Evolutionary conservation across 495 filamentous ascomycete genomes (phyloP).

Genomic region (Clavariopsis aquatica): DNA sequence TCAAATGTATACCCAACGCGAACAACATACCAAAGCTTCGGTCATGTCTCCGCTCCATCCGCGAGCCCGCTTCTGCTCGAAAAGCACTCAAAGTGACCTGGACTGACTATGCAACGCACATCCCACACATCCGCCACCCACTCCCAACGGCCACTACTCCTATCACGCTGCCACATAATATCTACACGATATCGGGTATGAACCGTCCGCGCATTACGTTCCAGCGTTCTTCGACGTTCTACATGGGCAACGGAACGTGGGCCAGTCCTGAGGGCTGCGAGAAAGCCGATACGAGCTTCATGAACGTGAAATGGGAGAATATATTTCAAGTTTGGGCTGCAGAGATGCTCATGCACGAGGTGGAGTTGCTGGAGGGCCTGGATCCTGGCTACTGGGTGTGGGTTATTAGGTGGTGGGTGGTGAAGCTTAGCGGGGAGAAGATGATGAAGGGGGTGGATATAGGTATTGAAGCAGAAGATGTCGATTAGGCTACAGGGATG

Average conservation of each 20-base stretch:
- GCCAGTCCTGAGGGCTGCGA: background rate
- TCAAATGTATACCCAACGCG: background rate
- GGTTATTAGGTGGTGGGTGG: background rate
- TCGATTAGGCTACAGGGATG: background rate
- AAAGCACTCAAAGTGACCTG: too few species aligned
- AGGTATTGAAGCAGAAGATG: background rate
- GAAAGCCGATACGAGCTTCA: constrained; percentile 1
- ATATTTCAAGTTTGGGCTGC: background rate
- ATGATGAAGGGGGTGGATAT: too few species aligned
- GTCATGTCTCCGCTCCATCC: too few species aligned
- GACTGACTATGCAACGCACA: constrained; percentile 1
- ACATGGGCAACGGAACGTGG: background rate
- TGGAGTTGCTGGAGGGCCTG: background rate
- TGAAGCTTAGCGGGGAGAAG: background rate
- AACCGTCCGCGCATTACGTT: background rate
- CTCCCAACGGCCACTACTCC: background rate
- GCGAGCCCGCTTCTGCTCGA: too few species aligned
- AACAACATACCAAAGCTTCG: background rate
- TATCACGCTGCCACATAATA: background rate
- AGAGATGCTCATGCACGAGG: background rate
- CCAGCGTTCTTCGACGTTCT: background rate
- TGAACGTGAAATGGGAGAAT: background rate
- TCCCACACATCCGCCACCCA: background rate
- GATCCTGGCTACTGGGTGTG: background rate
- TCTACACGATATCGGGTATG: background rate